Evolutionary conservation across 2,329 filamentous ascomycete species (phyloP).

Genomic region (Microsporum audouinii): DNA sequence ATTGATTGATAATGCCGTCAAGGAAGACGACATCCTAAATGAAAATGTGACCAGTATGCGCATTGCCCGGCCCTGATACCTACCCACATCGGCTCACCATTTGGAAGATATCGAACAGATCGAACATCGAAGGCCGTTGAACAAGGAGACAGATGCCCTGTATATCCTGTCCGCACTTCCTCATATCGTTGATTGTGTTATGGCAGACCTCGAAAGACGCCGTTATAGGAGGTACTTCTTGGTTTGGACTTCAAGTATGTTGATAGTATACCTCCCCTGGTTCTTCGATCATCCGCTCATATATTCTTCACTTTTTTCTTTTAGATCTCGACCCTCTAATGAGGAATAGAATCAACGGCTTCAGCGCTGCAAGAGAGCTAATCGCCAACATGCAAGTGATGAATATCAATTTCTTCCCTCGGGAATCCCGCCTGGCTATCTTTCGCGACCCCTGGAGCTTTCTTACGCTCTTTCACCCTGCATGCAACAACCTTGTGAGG

Average conservation of each 20-base stretch:
- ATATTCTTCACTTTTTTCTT: slow-evolving; percentile 18
- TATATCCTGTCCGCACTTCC: slow-evolving; percentile 79
- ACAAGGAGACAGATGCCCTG: slow-evolving; percentile 85
- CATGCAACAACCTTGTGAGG: slow-evolving; percentile 72
- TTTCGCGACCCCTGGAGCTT: slow-evolving; percentile 96
- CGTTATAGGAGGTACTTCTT: slow-evolving; percentile 70
- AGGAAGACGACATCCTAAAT: slow-evolving; percentile 94
- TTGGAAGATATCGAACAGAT: slow-evolving; percentile 79
- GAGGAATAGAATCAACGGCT: slow-evolving; percentile 63
- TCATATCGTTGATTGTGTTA: slow-evolving; percentile 83
- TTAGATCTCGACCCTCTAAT: slow-evolving; percentile 57
- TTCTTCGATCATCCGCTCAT: not conserved
- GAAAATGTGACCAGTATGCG: slow-evolving; percentile 79
- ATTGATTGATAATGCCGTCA: slow-evolving; percentile 80
- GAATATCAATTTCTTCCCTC: slow-evolving; percentile 77
- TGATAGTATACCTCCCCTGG: slow-evolving; percentile 6
- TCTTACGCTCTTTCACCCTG: slow-evolving; percentile 78
- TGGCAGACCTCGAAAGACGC: slow-evolving; percentile 78
- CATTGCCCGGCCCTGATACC: not conserved
- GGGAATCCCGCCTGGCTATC: slow-evolving; percentile 81
- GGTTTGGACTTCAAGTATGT: slow-evolving; percentile 65
- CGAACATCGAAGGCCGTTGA: slow-evolving; percentile 69
- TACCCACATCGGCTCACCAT: slow-evolving; percentile 1
- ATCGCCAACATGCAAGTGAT: slow-evolving; percentile 73
- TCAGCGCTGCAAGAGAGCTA: slow-evolving; percentile 55